Conservation (phyloP, 2,329 filamentous ascomycete genomes). For the Tolypocladium guangdongense region DNA sequence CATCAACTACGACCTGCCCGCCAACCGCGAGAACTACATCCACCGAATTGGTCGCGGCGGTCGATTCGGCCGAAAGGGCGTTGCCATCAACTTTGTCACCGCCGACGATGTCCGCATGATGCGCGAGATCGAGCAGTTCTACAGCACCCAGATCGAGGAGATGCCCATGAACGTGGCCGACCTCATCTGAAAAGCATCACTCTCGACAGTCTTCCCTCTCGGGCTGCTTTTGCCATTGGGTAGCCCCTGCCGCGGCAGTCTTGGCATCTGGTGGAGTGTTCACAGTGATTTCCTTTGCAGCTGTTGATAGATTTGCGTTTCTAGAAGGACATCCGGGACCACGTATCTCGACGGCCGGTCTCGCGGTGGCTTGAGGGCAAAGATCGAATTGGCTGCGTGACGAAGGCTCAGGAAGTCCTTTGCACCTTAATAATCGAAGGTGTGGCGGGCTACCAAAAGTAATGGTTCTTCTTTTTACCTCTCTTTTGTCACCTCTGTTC, state of each 20-base stretch:
- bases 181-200: slow-evolving; percentile 48
- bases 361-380: slow-evolving; percentile 18
- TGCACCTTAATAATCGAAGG: slow-evolving; percentile 25
- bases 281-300: slow-evolving; percentile 21
- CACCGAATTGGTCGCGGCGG: slow-evolving; percentile 99
- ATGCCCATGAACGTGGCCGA: slow-evolving; percentile 94
- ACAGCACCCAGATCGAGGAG: slow-evolving; percentile 99
- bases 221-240: slow-evolving; percentile 10
- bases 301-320: slow-evolving; percentile 30
- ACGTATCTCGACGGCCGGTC: slow-evolving; percentile 12
- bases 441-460: slow-evolving; percentile 31
- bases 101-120: slow-evolving; percentile 99
- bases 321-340: slow-evolving; percentile 21
- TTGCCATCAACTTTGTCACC: slow-evolving; percentile 99
- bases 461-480: slow-evolving; percentile 25
- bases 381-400: slow-evolving; percentile 23
- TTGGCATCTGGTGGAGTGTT: slow-evolving; percentile 17
- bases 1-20: slow-evolving; percentile 99
- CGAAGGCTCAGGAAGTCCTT: slow-evolving; percentile 26
- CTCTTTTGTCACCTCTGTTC: slow-evolving; percentile 18
- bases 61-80: slow-evolving; percentile 99
- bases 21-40: slow-evolving; percentile 99
- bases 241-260: slow-evolving; percentile 13
- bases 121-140: slow-evolving; percentile 99
- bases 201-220: slow-evolving; percentile 12